These are phyloP conservation scores for Aegle marmelos DNA, from an alignment of 345 rosid genomes.

Conservation along the genomic window DNA sequence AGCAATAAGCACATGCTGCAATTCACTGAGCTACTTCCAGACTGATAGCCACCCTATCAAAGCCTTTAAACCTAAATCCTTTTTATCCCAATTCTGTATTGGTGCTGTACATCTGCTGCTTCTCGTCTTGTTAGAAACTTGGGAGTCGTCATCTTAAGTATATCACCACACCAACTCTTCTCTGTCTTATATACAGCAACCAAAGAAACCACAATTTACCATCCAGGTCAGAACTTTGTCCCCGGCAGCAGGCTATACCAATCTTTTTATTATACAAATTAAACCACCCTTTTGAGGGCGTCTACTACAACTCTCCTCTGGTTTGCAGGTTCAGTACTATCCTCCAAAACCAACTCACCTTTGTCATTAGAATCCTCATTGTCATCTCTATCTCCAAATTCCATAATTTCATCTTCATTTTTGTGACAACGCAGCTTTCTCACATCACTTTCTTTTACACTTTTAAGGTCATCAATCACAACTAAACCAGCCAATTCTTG, in stretches of 20 bases:
- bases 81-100: background rate
- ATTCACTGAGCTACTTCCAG: background rate
- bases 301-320: background rate
- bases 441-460: background rate
- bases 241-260: background rate
- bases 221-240: background rate
- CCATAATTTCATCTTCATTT: background rate
- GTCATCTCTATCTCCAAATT: background rate
- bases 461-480: background rate
- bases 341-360: background rate
- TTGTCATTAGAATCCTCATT: background rate
- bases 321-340: background rate
- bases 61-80: background rate
- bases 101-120: constrained; percentile 15
- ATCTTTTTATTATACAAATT: background rate
- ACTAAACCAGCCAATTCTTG: background rate
- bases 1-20: too few species aligned
- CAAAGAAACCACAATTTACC: background rate
- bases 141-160: background rate
- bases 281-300: background rate
- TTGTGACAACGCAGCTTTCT: constrained; percentile 3
- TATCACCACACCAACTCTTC: background rate
- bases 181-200: constrained; percentile 12
- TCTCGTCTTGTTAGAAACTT: background rate
- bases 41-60: background rate